Base-by-base conservation (phyloP, 2,329 filamentous ascomycete genomes). In the Talaromyces verruculosus region DNA sequence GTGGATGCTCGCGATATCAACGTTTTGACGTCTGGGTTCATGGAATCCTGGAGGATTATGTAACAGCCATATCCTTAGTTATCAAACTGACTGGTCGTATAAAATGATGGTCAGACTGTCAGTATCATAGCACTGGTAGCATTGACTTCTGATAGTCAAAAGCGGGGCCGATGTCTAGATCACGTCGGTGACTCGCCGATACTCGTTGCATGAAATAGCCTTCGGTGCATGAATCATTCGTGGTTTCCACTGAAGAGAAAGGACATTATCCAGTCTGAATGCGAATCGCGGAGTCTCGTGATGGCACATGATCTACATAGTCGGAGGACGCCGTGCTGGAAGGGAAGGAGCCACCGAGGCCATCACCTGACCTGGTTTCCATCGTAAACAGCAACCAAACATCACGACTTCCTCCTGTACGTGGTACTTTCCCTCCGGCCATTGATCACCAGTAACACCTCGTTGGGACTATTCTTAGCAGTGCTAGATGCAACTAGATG, bases 281-380 rank as follows among this genome's bases (percentile, higher is more conserved):
- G 25, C 22, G 17, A 43, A 60, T 45, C 25, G 28, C 28, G 22
- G 37, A 30, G 39, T 60, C 57, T 60, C 57, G 57, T 60, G 57
- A 60, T 60, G 33, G 57, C 57, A 60, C 57, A 60, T 60, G 57
- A 60, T 45, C 28, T 39, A 41, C 57, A 59, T n/a, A 10, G 28
- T 59, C 55, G 55, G 55, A 43, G 35, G 19, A 41, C 57, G 37
- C 57, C 35, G 35, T 39, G 35, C 19, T 30, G 17, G n/a, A 30
- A 33, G 13, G 58, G 64, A 35, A 65, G 22, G 59, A 49, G 47
- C 47, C 15, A 43, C 33, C 39, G 17, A 30, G 15, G 19, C 35
- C 49, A 58, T 66, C 65, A 66, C 53, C 65, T 66, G 65, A 66
- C 60, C 43, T n/a, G 33, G 25, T 10, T 51, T 19, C 22, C 22